These are phyloP conservation scores for Rhynchospora pubera DNA, from an alignment of 176 grass and related monocot genomes.

Conservation along the genomic window DNA sequence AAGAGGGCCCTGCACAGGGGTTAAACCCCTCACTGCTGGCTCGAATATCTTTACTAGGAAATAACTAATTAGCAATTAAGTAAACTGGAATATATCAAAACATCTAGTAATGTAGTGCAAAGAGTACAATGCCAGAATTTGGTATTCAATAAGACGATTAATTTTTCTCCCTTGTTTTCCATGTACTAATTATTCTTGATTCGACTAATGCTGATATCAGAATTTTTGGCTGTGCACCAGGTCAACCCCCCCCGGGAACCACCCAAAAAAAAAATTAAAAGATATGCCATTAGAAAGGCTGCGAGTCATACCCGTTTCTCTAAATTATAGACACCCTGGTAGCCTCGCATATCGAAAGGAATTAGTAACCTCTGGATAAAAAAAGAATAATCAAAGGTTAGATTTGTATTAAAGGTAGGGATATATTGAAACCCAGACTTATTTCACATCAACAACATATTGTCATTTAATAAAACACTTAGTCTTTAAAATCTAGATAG, in stretches of 20 bases:
- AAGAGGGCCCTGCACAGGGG: slow-evolving; percentile 46
- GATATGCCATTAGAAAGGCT: not conserved
- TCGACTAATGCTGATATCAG: not conserved
- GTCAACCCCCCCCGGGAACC: too few relatives aligned
- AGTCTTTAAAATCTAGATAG: too few relatives aligned
- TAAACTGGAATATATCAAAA: not conserved
- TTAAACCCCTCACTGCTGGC: slow-evolving; percentile 63
- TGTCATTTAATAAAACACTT: too few relatives aligned
- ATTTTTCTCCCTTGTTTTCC: not conserved
- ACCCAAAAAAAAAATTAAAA: too few relatives aligned
- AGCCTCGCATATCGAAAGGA: slow-evolving; percentile 87
- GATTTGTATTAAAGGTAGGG: too few relatives aligned
- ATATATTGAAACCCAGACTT: too few relatives aligned
- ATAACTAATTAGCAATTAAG: not conserved
- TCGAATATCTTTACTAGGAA: slow-evolving; percentile 44
- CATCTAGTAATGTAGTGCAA: not conserved
- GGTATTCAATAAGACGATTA: not conserved
- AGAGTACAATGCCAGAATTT: not conserved
- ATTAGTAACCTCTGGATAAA: slow-evolving; percentile 52
- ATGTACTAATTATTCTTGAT: not conserved
- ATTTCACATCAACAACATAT: too few relatives aligned
- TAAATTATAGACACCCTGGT: slow-evolving; percentile 79
- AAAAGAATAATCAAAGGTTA: not conserved
- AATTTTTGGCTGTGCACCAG: not conserved
- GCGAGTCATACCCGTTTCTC: slow-evolving; percentile 38